These are phyloP conservation scores for Candida maltosa DNA, from an alignment of 805 yeast genomes.

Conservation along the genomic window DNA sequence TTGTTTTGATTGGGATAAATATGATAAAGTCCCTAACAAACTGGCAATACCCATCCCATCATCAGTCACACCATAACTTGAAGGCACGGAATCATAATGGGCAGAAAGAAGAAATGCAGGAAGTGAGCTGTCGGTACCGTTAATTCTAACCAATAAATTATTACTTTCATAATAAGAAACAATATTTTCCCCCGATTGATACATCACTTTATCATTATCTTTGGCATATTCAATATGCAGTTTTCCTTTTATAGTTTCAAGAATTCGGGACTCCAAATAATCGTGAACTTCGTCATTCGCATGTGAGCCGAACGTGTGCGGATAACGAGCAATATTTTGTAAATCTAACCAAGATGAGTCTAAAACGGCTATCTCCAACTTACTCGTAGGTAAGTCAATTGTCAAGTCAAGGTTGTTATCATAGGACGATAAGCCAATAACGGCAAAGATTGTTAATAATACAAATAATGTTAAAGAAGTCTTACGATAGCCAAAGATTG, in stretches of 20 bases:
- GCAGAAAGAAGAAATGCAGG: slow-evolving; percentile 78
- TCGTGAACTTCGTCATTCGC: slow-evolving; percentile 77
- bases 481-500: slow-evolving; percentile 68
- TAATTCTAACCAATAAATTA: slow-evolving; percentile 71
- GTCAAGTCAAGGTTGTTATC: slow-evolving; percentile 39
- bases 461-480: slow-evolving; percentile 62
- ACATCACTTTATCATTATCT: slow-evolving; percentile 48
- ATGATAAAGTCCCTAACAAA: slow-evolving; percentile 64
- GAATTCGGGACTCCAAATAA: slow-evolving; percentile 49
- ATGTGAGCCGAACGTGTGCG: slow-evolving; percentile 78
- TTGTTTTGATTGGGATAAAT: slow-evolving; percentile 39
- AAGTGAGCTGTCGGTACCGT: slow-evolving; percentile 55
- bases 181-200: slow-evolving; percentile 41
- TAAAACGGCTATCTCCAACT: slow-evolving; percentile 32
- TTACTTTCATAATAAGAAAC: slow-evolving; percentile 79
- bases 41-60: slow-evolving; percentile 89
- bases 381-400: slow-evolving; percentile 40
- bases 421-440: slow-evolving; percentile 34
- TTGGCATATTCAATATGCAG: slow-evolving; percentile 33
- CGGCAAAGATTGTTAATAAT: slow-evolving; percentile 41
- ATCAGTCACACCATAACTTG: slow-evolving; percentile 85
- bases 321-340: slow-evolving; percentile 59
- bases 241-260: slow-evolving; percentile 23
- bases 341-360: slow-evolving; percentile 65
- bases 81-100: slow-evolving; percentile 87